phyloP scores from a whole-genome alignment of 208 protist genomes.

The Naegleria gruberi region DNA sequence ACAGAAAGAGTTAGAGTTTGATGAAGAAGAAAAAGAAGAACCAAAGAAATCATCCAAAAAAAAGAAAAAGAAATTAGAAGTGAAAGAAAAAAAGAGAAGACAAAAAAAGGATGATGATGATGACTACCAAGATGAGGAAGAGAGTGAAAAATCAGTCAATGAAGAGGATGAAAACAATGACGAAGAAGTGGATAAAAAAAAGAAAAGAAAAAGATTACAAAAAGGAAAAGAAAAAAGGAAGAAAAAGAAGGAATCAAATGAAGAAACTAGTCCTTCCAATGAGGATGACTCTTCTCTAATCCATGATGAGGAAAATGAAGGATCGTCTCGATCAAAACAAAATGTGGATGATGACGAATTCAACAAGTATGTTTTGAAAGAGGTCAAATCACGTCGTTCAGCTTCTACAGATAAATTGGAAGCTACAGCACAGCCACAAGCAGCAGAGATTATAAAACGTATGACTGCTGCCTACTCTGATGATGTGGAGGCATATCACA shows the following conservation, averaged over 20 bases:
- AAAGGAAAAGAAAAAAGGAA: not conserved
- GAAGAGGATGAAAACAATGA: not conserved
- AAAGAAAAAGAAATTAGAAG: not conserved
- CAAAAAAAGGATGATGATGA: not conserved
- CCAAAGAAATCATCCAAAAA: too few species aligned
- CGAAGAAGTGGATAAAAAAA: not conserved
- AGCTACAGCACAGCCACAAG: not conserved
- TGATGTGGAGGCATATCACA: not conserved
- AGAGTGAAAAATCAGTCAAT: not conserved
- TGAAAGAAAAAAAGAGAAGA: not conserved
- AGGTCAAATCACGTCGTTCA: not conserved
- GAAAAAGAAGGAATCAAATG: not conserved
- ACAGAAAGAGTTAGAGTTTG: not conserved
- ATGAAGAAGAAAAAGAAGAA: too few species aligned
- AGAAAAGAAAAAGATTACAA: not conserved
- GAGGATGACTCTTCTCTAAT: not conserved
- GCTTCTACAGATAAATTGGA: not conserved
- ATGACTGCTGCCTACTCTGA: not conserved
- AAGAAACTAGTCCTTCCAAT: not conserved
- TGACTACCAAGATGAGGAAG: not conserved
- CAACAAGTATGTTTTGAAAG: not conserved
- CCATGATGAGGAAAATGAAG: not conserved
- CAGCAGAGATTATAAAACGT: not conserved
- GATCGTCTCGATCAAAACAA: not conserved
- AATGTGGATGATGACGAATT: not conserved